Conservation (phyloP, 2,329 filamentous ascomycete genomes). For the Aurifilum marmelostoma region DNA sequence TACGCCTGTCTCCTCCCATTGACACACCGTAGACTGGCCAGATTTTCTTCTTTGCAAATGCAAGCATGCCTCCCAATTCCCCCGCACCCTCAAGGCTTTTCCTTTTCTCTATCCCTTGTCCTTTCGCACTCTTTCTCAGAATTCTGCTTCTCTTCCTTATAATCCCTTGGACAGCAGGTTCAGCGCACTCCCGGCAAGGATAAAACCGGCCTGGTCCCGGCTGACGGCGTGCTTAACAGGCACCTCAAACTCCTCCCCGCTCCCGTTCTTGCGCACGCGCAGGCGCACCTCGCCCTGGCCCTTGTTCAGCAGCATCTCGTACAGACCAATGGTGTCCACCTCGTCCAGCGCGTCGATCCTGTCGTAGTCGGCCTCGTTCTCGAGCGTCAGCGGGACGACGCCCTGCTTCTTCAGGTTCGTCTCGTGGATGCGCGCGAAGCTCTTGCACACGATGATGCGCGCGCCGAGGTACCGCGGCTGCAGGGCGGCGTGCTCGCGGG, state of each 20-base stretch:
- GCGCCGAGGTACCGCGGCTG: slow-evolving; percentile 84
- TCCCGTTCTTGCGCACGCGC: slow-evolving; percentile 61
- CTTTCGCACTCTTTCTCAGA: neutral
- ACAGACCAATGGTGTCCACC: slow-evolving; percentile 80
- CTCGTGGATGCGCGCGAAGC: slow-evolving; percentile 89
- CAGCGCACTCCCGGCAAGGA: slow-evolving; percentile 89
- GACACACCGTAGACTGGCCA: slow-evolving; percentile 7
- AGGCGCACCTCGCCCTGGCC: slow-evolving; percentile 79
- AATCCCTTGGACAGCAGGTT: slow-evolving; percentile 76
- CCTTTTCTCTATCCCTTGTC: neutral
- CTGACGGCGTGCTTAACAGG: slow-evolving; percentile 86
- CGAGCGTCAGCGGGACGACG: slow-evolving; percentile 91
- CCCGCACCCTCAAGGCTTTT: neutral
- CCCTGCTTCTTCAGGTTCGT: slow-evolving; percentile 97
- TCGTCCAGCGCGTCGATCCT: slow-evolving; percentile 80
- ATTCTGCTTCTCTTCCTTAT: neutral
- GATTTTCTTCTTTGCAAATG: neutral
- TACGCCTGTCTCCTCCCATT: slow-evolving; percentile 17
- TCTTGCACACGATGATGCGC: slow-evolving; percentile 78
- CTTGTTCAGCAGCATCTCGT: slow-evolving; percentile 76
- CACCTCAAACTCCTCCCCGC: slow-evolving; percentile 69
- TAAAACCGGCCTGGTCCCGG: slow-evolving; percentile 88
- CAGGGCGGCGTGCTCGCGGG: slow-evolving; percentile 84
- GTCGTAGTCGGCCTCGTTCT: slow-evolving; percentile 85
- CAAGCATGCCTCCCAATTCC: neutral